Evolutionary conservation across 2,329 filamentous ascomycete genomes (phyloP).

Genomic region (Trichoderma hamatum): DNA sequence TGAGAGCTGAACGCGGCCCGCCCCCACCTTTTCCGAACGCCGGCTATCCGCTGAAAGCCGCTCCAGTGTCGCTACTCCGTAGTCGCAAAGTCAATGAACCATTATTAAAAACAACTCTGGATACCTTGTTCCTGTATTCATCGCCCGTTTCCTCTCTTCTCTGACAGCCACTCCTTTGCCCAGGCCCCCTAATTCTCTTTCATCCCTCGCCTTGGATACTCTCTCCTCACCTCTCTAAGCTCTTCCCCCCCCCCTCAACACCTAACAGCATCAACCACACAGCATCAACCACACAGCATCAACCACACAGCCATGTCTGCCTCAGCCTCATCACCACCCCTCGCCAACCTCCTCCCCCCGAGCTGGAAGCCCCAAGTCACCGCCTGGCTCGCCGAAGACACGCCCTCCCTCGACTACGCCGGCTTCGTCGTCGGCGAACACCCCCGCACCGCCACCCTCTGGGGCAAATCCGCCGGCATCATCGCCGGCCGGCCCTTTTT

Average conservation of each 20-base stretch:
- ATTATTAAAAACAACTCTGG: neutral
- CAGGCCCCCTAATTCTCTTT: neutral
- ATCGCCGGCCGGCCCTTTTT: slow-evolving; percentile 94
- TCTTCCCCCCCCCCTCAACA: too few species aligned
- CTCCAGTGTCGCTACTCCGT: neutral
- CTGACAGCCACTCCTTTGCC: neutral
- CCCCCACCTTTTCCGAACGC: slow-evolving; percentile 21
- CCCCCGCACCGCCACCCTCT: slow-evolving; percentile 65
- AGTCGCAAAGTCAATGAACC: neutral
- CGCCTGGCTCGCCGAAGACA: slow-evolving; percentile 92
- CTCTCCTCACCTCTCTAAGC: neutral
- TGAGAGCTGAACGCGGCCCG: slow-evolving; percentile 2
- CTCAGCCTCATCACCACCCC: slow-evolving; percentile 37
- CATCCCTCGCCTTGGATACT: too few species aligned
- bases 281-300: neutral
- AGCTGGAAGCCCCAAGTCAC: slow-evolving; percentile 82
- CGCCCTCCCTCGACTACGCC: slow-evolving; percentile 93
- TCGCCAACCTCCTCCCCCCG: slow-evolving; percentile 75
- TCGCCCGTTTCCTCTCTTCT: neutral
- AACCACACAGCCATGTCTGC: neutral
- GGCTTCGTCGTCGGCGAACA: slow-evolving; percentile 89
- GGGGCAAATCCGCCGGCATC: slow-evolving; percentile 73
- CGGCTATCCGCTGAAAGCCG: slow-evolving; percentile 19
- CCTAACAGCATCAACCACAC: too few species aligned
- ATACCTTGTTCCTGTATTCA: neutral